Percentiles rank a stretch among this genome's conserved stretches.
These are phyloP conservation scores for Galeopsis tetrahit DNA, from an alignment of 257 asterid genomes.

Conservation along the genomic window DNA sequence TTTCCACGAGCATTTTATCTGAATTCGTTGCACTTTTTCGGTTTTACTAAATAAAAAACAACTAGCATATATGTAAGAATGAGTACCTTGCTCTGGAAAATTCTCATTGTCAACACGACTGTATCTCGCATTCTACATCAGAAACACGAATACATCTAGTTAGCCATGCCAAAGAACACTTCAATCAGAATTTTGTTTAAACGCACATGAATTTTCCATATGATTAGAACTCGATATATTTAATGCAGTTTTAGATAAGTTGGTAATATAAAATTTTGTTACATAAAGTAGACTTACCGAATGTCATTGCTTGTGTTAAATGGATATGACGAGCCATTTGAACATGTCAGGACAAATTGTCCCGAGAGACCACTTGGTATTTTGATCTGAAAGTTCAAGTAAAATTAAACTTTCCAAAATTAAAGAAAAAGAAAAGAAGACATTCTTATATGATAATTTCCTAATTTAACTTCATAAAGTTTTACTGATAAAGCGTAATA, in stretches of 20 bases:
- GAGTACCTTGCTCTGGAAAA: slow-evolving; percentile 88
- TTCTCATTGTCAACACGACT: slow-evolving; percentile 83
- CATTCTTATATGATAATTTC: background rate
- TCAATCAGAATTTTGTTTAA: background rate
- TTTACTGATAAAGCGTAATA: slow-evolving; percentile 34
- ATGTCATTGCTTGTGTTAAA: slow-evolving; percentile 81
- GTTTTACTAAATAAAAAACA: background rate
- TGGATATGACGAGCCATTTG: slow-evolving; percentile 83
- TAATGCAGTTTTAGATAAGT: background rate
- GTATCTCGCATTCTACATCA: slow-evolving; percentile 79
- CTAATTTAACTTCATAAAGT: background rate
- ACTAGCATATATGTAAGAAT: slow-evolving; percentile 28
- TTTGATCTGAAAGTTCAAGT: slow-evolving; percentile 66
- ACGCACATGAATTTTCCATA: background rate
- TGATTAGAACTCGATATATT: background rate
- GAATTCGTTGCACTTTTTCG: background rate
- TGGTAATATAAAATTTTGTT: background rate
- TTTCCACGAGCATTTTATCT: background rate
- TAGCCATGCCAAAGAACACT: slow-evolving; percentile 17
- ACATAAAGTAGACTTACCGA: slow-evolving; percentile 49
- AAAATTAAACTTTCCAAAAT: slow-evolving; percentile 17
- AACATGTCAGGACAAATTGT: slow-evolving; percentile 80
- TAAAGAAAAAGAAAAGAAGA: slow-evolving; percentile 4
- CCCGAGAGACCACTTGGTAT: slow-evolving; percentile 83
- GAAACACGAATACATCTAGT: slow-evolving; percentile 30